Evolutionary conservation across 2,329 filamentous ascomycete species (phyloP).

Genomic region (Cordyceps javanica): DNA sequence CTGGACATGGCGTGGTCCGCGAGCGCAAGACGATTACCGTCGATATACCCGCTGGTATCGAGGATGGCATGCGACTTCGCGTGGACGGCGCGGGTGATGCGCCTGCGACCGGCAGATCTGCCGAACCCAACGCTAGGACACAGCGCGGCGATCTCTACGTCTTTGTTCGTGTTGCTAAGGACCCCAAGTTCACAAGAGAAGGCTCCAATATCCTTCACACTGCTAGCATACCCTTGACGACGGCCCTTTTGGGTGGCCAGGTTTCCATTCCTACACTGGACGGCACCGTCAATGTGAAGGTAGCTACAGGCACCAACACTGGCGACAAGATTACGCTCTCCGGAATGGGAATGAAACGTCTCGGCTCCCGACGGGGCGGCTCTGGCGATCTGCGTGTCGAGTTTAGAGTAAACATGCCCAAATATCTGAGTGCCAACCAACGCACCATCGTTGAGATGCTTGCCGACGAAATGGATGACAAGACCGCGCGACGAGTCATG

Average conservation of each 20-base stretch:
- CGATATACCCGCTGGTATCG: slow-evolving; percentile 91
- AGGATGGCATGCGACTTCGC: slow-evolving; percentile 89
- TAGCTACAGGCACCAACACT: slow-evolving; percentile 84
- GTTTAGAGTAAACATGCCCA: slow-evolving; percentile 92
- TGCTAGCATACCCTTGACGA: slow-evolving; percentile 84
- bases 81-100: slow-evolving; percentile 84
- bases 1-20: slow-evolving; percentile 75
- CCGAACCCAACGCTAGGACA: slow-evolving; percentile 56
- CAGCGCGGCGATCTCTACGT: slow-evolving; percentile 86
- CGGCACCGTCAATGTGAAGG: slow-evolving; percentile 82
- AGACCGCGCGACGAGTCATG: slow-evolving; percentile 88
- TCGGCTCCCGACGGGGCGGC: slow-evolving; percentile 59
- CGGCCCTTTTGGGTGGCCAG: slow-evolving; percentile 85
- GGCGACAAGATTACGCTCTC: slow-evolving; percentile 85
- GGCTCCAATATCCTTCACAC: slow-evolving; percentile 93
- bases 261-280: slow-evolving; percentile 86
- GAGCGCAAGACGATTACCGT: slow-evolving; percentile 79
- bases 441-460: slow-evolving; percentile 91
- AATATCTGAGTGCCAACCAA: slow-evolving; percentile 87
- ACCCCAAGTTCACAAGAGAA: slow-evolving; percentile 80
- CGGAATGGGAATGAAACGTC: slow-evolving; percentile 90
- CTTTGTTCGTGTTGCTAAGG: slow-evolving; percentile 79
- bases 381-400: slow-evolving; percentile 86
- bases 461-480: slow-evolving; percentile 92
- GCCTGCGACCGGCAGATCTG: slow-evolving; percentile 65